Percentiles rank a stretch among this genome's conserved stretches.
Evolutionary conservation across 2,329 filamentous ascomycete species (phyloP).

Genomic region (Geoglossum cookeanum): DNA sequence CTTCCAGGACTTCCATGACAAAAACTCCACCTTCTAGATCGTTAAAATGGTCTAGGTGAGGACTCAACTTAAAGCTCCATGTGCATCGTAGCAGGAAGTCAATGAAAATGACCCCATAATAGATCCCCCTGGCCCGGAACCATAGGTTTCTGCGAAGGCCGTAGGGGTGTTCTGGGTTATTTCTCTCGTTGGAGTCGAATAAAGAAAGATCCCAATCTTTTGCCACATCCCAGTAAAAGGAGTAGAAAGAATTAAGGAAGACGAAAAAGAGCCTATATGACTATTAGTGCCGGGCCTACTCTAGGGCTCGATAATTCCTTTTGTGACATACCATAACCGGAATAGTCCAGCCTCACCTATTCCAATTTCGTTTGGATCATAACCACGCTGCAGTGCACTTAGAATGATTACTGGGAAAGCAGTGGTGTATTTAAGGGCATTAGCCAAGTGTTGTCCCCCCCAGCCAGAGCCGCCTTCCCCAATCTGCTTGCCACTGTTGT

Average conservation of each 20-base stretch:
- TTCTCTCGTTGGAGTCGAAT: slow-evolving; percentile 25
- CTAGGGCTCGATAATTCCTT: neutral
- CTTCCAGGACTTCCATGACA: slow-evolving; percentile 68
- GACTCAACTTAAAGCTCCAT: slow-evolving; percentile 75
- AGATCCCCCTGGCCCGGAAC: slow-evolving; percentile 53
- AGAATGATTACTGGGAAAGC: slow-evolving; percentile 84
- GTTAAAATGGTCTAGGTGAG: slow-evolving; percentile 63
- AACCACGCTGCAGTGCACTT: slow-evolving; percentile 51
- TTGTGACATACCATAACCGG: slow-evolving; percentile 29
- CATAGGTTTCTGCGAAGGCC: slow-evolving; percentile 58
- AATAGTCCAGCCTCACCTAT: slow-evolving; percentile 36
- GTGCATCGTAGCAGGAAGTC: slow-evolving; percentile 74
- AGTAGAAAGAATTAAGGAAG: slow-evolving; percentile 71
- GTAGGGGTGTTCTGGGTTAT: slow-evolving; percentile 47
- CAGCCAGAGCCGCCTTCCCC: slow-evolving; percentile 36
- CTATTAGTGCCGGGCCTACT: neutral
- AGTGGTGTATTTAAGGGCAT: slow-evolving; percentile 85
- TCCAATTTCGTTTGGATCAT: slow-evolving; percentile 30
- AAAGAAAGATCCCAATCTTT: slow-evolving; percentile 87
- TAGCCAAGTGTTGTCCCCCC: slow-evolving; percentile 77
- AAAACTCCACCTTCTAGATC: slow-evolving; percentile 84
- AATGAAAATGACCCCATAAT: slow-evolving; percentile 62
- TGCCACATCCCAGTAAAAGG: slow-evolving; percentile 96
- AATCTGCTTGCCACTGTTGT: slow-evolving; percentile 27
- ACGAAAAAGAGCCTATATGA: slow-evolving; percentile 50